These are phyloP conservation scores for Candida koratica DNA, from an alignment of 805 yeast genomes.

Conservation along the genomic window DNA sequence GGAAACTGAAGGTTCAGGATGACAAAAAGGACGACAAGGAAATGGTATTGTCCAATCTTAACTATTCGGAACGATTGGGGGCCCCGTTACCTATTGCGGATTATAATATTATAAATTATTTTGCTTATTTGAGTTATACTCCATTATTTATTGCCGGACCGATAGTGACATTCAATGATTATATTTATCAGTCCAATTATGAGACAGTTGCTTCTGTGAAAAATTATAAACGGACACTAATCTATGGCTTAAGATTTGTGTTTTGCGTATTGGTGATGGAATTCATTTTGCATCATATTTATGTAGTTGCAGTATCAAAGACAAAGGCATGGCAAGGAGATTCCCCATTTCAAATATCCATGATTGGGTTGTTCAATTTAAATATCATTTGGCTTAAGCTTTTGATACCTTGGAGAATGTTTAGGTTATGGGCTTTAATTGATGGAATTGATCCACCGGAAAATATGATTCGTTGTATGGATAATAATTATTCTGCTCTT, in stretches of 20 bases:
- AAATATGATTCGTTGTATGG: slow-evolving; percentile 94
- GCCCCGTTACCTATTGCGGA: slow-evolving; percentile 59
- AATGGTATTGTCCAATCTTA: slow-evolving; percentile 20
- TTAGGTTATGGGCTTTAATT: slow-evolving; percentile 86
- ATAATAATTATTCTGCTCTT: slow-evolving; percentile 85
- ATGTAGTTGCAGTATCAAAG: slow-evolving; percentile 90
- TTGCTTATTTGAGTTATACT: slow-evolving; percentile 76
- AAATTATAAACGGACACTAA: slow-evolving; percentile 45
- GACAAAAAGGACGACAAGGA: slow-evolving; percentile 13
- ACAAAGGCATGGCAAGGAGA: slow-evolving; percentile 86
- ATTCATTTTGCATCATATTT: slow-evolving; percentile 76
- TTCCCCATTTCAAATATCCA: slow-evolving; percentile 87
- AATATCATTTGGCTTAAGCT: slow-evolving; percentile 91
- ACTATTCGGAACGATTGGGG: slow-evolving; percentile 62
- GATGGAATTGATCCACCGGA: slow-evolving; percentile 97
- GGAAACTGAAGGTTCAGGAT: slow-evolving; percentile 18
- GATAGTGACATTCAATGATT: slow-evolving; percentile 87
- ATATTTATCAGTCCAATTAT: slow-evolving; percentile 63
- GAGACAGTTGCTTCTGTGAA: slow-evolving; percentile 54
- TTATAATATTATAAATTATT: slow-evolving; percentile 60
- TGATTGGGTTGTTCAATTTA: slow-evolving; percentile 88
- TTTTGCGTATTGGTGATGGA: slow-evolving; percentile 87
- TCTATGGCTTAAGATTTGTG: slow-evolving; percentile 64
- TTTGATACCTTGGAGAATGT: slow-evolving; percentile 92
- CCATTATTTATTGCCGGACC: slow-evolving; percentile 97